Evolutionary conservation across 2,329 filamentous ascomycete species (phyloP), one percentile per base, ranked within the genome.

Genomic region (Neurospora crassa): DNA sequence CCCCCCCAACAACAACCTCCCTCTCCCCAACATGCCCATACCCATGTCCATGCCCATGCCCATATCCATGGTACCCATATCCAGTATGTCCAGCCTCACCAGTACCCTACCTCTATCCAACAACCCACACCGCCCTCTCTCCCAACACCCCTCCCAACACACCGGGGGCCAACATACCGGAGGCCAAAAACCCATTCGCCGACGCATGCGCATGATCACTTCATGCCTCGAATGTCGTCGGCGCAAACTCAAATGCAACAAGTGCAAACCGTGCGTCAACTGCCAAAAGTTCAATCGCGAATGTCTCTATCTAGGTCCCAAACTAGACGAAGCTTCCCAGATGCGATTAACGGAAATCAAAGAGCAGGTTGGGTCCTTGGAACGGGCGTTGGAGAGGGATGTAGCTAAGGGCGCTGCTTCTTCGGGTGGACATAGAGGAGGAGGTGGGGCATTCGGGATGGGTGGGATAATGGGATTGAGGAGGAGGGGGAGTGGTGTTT

Each of bases 181-280:
- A 1, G 47, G 53, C 12, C 53, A 63, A 63, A 84, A 81, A 73
- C 83, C 83, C 2, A 87, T 89, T 72, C 84, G 87, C 41, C 83
- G 89, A 67, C 84, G 89, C 74, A 87, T 91, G 82, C 84, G 88
- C 77, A 86, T 91, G 83, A 90, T 92, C 79, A 87, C 87, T 73
- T 90, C 88, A 40, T 92, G 90, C 78, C 84, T 91, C 42, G 88
- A 91, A 79, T 93, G 91, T 78, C 87, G 92, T 47, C 87, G 91
- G 29, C 87, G 92, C 53, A 95, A 95, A 80, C 83, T 94, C 71
- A 92, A 92, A 79, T 95, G 92, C 81, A 90, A 92, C 82, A 93
- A 92, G 80, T 84, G 79, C 24, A 86, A 91, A 69, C 91, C 92
- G 72, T 95, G 92, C 78, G 84, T 84, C 74, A 92, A 92, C 79